A percentile compares a stretch with the other conserved stretches of the same genome.
Evolutionary conservation across 139 green algal genomes (phyloP).

Genomic region (Chlorokybus atmophyticus): DNA sequence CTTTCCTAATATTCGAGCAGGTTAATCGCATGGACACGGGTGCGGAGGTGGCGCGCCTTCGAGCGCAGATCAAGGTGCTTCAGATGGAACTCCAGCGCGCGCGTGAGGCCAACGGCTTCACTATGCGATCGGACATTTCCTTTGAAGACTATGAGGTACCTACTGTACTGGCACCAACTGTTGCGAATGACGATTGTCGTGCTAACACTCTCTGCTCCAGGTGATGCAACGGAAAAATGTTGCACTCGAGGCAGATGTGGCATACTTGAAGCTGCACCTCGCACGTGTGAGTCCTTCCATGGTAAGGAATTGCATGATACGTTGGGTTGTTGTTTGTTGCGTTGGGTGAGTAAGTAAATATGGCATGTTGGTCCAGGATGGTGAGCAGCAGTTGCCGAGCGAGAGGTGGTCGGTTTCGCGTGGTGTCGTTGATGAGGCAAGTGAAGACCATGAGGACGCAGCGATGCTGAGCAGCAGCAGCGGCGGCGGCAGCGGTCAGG

Average conservation of each 20-base stretch:
- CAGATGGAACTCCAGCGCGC: conserved; percentile 10
- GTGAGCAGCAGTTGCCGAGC: neutral
- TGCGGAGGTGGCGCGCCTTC: conserved; percentile 31
- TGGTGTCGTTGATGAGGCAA: neutral
- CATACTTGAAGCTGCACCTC: conserved; percentile 43
- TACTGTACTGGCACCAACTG: neutral
- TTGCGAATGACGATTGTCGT: too few species aligned
- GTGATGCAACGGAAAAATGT: conserved; percentile 37
- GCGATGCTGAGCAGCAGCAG: too few species aligned
- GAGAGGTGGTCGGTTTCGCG: conserved; percentile 1
- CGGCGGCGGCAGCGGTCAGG: too few species aligned
- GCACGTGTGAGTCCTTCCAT: conserved; percentile 15
- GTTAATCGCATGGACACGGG: conserved; percentile 30
- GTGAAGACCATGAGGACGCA: neutral
- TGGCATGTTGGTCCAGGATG: too few species aligned
- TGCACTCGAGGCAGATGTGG: conserved; percentile 40
- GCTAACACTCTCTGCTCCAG: too few species aligned
- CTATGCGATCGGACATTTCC: too few species aligned
- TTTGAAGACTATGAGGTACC: neutral
- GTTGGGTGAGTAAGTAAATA: too few species aligned
- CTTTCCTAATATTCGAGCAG: too few species aligned
- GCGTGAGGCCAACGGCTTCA: too few species aligned
- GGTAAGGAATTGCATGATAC: neutral
- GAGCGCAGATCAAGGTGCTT: conserved; percentile 43
- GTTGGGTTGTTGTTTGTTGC: neutral